These are phyloP conservation scores for Aspergillus nanangensis DNA, from an alignment of 495 filamentous ascomycete genomes.

Conservation along the genomic window DNA sequence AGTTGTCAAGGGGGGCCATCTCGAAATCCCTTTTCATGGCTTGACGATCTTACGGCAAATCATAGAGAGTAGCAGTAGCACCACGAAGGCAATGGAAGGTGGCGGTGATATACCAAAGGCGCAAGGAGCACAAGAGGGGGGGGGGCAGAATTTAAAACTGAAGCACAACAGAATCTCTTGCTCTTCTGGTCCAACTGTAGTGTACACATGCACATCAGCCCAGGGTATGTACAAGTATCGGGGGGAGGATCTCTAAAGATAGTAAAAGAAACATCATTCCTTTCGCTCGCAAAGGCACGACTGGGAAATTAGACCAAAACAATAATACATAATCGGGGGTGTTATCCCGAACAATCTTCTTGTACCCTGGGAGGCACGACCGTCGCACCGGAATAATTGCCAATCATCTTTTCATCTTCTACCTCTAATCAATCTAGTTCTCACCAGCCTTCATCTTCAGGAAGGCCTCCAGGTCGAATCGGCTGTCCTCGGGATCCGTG, in stretches of 20 bases:
- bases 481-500: slow-evolving; percentile 74
- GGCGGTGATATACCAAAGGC: slow-evolving; percentile 3
- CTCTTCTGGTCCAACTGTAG: slow-evolving; percentile 44
- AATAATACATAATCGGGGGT: slow-evolving; percentile 47
- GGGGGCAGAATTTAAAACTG: slow-evolving; percentile 19
- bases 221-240: slow-evolving; percentile 48
- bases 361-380: slow-evolving; percentile 37
- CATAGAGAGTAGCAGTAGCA: slow-evolving; percentile 13
- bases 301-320: slow-evolving; percentile 44
- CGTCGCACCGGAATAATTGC: slow-evolving; percentile 29
- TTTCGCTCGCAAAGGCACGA: slow-evolving; percentile 46
- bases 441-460: slow-evolving; percentile 60
- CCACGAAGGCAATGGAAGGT: slow-evolving; percentile 1
- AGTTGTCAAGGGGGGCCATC: no score
- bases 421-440: slow-evolving; percentile 36
- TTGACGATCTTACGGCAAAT: slow-evolving; percentile 8
- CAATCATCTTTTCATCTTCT: slow-evolving; percentile 29
- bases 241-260: slow-evolving; percentile 44
- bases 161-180: slow-evolving; percentile 43
- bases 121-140: slow-evolving; percentile 9
- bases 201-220: slow-evolving; percentile 43
- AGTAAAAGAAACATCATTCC: slow-evolving; percentile 36
- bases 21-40: slow-evolving; percentile 8
- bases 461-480: slow-evolving; percentile 87
- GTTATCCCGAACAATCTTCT: slow-evolving; percentile 31